Base-by-base conservation (phyloP, 176 grass and related monocot genomes). In the Oryza glaberrima region DNA sequence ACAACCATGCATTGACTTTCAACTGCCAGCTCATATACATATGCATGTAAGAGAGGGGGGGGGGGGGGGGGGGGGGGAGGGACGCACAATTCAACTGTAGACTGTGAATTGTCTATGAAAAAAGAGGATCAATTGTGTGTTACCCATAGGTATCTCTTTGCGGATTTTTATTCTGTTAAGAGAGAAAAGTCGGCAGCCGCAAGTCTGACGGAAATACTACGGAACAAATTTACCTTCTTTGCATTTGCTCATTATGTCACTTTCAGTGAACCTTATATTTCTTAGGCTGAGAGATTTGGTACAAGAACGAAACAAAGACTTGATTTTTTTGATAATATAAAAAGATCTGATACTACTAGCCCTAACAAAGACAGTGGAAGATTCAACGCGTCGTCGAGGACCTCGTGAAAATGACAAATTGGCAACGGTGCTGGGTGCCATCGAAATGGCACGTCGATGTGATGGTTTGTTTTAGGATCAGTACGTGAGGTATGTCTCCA, bases 381-480 rank as follows among this genome's bases (percentile, higher is more conserved):
- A 81, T 36, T 51, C 77, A 49, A 80, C 6, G 16, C 6, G 10
- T n/a, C 14, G 41, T 19, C 9, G 22, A 8, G 65, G 6, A 20
- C 17, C 44, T 11, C 51, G 8, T 2, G 65, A 81, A 81, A 79
- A 52, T 69, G 65, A 81, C 65, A 69, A 63, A 11, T 11, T 63
- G n/a, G n/a, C 9, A 63, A 35, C 13, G 17, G 3, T 40, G 44
- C 10, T 4, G 78, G 6, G 1, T 36, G 9, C 26, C 69, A 35
- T 49, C 65, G 3, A 69, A 69, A 54, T 23, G 65, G 30, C 65
- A 81, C 19, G 17, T 69, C 26, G 65, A 81, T 81, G 26, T 36
- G 28, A 81, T 51, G 78, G 45, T 66, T 26, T 35, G 73, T 36
- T 12, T 36, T 58, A 58, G 54, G 1, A 54, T 15, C 17, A 19